These are phyloP conservation scores for Asterionellopsis glacialis DNA, from an alignment of 108 stramenopile species.

Conservation along the genomic window DNA sequence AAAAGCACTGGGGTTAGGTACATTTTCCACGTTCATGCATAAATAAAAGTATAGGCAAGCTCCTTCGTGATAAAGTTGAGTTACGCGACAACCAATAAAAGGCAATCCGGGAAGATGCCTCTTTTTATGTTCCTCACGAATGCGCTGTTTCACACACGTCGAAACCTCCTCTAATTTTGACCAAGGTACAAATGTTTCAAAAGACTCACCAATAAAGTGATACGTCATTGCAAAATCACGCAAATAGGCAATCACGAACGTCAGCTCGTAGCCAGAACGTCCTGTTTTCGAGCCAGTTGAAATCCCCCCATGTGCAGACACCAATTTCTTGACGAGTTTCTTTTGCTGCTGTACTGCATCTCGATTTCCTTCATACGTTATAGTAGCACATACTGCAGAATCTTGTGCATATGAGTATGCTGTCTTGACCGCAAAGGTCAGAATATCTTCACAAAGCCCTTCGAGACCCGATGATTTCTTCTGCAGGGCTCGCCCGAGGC, in stretches of 20 bases:
- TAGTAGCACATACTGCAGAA: constrained; percentile 79
- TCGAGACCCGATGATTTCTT: constrained; percentile 32
- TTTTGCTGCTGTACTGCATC: constrained; percentile 70
- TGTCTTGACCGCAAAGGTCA: constrained; percentile 25
- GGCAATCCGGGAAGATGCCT: constrained; percentile 74
- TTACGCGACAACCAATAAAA: constrained; percentile 84
- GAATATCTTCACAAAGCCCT: constrained; percentile 16
- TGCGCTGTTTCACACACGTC: constrained; percentile 56
- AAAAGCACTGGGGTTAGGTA: constrained; percentile 46
- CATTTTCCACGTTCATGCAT: constrained; percentile 69
- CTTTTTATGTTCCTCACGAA: constrained; percentile 51
- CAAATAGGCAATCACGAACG: constrained; percentile 93
- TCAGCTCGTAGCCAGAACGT: constrained; percentile 86
- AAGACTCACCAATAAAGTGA: constrained; percentile 84
- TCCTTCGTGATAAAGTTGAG: constrained; percentile 94
- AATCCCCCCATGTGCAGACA: constrained; percentile 59
- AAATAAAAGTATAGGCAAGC: constrained; percentile 94
- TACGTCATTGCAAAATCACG: constrained; percentile 93
- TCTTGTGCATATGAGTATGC: constrained; percentile 12
- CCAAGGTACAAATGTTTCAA: constrained; percentile 93
- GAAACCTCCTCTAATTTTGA: constrained; percentile 62
- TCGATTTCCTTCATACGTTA: constrained; percentile 79
- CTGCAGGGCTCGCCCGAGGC: constrained; percentile 85
- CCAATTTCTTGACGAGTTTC: constrained; percentile 34
- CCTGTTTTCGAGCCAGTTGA: constrained; percentile 72